Percentiles rank a stretch among this genome's conserved stretches.
Evolutionary conservation across 257 asterid genomes (phyloP).

Genomic region (Plantago major): DNA sequence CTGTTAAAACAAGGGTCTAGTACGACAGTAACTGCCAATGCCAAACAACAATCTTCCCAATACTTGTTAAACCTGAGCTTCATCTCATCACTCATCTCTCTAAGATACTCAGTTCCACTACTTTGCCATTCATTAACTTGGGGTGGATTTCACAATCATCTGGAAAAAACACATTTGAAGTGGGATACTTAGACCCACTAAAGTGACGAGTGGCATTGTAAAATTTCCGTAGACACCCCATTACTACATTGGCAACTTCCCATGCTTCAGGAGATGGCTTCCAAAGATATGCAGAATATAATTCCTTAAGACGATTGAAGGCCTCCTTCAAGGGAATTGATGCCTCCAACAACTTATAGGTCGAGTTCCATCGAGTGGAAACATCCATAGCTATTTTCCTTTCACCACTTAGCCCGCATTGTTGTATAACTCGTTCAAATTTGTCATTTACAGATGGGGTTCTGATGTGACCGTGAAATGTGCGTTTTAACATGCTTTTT

Average conservation of each 20-base stretch:
- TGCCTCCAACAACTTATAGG: neutral
- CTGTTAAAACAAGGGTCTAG: conserved; percentile 29
- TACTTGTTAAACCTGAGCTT: conserved; percentile 25
- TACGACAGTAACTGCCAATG: conserved; percentile 31
- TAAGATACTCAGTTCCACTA: conserved; percentile 17
- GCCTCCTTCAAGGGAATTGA: neutral
- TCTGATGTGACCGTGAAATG: too few relatives aligned
- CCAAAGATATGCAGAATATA: neutral
- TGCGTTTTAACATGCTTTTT: too few relatives aligned
- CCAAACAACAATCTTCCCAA: conserved; percentile 23
- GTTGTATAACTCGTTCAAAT: neutral
- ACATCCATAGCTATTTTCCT: neutral
- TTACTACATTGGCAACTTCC: neutral
- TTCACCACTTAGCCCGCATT: neutral
- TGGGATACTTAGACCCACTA: conserved; percentile 13
- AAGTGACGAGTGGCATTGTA: conserved; percentile 16
- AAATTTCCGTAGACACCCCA: conserved; percentile 1
- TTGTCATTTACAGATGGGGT: neutral
- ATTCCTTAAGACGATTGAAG: neutral
- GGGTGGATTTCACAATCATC: conserved; percentile 14
- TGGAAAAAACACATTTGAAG: conserved; percentile 16
- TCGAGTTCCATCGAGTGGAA: neutral
- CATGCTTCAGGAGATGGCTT: neutral
- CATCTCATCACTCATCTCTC: conserved; percentile 21
- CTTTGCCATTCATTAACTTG: conserved; percentile 3